Evolutionary conservation across 2,329 filamentous ascomycete genomes (phyloP), one percentile per base, ranked within the genome.

Genomic region (Hypomyces rosellus): DNA sequence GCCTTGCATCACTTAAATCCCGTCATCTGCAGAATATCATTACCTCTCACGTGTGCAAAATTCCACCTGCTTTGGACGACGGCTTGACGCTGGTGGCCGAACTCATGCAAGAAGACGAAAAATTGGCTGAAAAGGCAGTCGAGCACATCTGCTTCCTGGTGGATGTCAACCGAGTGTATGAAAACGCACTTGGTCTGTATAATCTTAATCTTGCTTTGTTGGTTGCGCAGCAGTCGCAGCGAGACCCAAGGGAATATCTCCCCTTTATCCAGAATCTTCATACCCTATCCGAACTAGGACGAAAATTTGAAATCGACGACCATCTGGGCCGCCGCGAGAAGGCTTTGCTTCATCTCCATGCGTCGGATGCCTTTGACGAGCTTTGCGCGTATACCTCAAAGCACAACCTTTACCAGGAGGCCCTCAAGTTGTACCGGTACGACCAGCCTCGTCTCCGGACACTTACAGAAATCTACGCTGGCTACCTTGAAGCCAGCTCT

Each of bases 141-240:
- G 90, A 96, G 64, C 93, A 99, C 63, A 96, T 99, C 53, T 97
- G 90, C 74, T 99, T 99, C 75, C 78, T 99, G 39, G 89, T 91
- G 1, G 93, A 99, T 67, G 86, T 95, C 42, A 95, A 96, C 65
- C 84, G 84, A 37, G 80, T 99, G 0, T 99, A 96, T 61, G 89
- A 96, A 54, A 85, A 91, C 53, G 88, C 93, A 0, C 75, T 99
- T 2, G 91, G 91, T 1, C 75, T 97, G 2, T 99, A 99, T 65
- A 85, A 97, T 61, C 80, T 99, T 3, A 89, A 96, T 11, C 81
- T 99, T 7, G 85, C 92, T 3, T 76, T 99, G 11, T 75, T 96
- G 5, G 88, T 99, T 12, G 93, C 93, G 1, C 93, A 99, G 63
- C 91, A 96, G 64, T 93, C 91, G 0, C 93, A 99, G 68, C 89